A percentile compares a stretch with the other conserved stretches of the same genome.
Conservation (phyloP, 2,329 filamentous ascomycete species). For the Fusarium nematophilum region DNA sequence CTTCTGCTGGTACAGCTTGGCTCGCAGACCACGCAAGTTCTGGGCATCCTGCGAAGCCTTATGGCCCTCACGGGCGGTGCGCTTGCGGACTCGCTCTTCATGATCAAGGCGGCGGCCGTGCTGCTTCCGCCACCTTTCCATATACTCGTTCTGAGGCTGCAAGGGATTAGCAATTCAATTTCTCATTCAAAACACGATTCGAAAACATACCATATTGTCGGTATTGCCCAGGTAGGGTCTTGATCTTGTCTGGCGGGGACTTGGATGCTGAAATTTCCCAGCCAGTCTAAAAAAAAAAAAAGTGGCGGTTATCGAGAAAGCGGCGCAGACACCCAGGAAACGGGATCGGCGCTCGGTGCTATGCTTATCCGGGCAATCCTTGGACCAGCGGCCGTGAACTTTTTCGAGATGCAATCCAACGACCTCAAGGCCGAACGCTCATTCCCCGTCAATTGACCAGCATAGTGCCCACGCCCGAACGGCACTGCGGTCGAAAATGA, state of each 20-base stretch:
- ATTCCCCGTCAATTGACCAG: conserved; percentile 34
- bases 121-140: conserved; percentile 76
- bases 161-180: conserved; percentile 33
- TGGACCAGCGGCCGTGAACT: conserved; percentile 36
- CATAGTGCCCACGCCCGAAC: conserved; percentile 40
- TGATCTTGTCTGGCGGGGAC: conserved; percentile 29
- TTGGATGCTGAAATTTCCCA: conserved; percentile 45
- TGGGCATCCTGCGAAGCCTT: conserved; percentile 90
- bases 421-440: conserved; percentile 31
- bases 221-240: conserved; percentile 41
- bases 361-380: conserved; percentile 48
- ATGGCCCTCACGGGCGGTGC: conserved; percentile 87
- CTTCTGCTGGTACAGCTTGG: conserved; percentile 94
- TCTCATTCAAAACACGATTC: neutral
- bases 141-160: conserved; percentile 83
- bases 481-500: conserved; percentile 56
- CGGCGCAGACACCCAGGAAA: conserved; percentile 17
- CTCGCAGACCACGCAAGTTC: conserved; percentile 89
- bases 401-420: conserved; percentile 37
- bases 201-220: conserved; percentile 48
- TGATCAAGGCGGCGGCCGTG: conserved; percentile 73
- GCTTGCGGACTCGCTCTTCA: conserved; percentile 91
- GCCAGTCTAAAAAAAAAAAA: conserved; percentile 41
- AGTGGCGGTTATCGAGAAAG: conserved; percentile 43
- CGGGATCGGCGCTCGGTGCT: conserved; percentile 45